Percentiles rank a stretch among this genome's conserved stretches.
Evolutionary conservation across 1,284 basidiomycete species (phyloP).

Genomic region (Cutaneotrichosporon sp.): DNA sequence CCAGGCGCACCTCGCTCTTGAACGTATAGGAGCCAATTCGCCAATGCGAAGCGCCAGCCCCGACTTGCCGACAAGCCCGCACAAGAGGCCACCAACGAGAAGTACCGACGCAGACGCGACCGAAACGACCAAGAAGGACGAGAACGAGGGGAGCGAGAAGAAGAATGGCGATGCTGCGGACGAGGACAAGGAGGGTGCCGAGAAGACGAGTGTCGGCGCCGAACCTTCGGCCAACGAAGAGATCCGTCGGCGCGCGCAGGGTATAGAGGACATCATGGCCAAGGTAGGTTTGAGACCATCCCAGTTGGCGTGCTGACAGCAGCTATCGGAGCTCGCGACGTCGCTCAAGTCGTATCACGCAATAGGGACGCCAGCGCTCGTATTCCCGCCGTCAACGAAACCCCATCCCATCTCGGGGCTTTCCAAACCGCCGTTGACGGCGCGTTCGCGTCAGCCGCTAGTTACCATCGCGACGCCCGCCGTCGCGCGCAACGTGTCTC

Average conservation of each 20-base stretch:
- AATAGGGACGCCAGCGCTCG: constrained; percentile 15
- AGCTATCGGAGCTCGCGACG: constrained; percentile 14
- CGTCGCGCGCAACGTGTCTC: not conserved
- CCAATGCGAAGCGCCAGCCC: not conserved
- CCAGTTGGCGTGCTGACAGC: constrained; percentile 1
- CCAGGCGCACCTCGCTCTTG: constrained; percentile 15
- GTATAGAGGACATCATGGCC: constrained; percentile 18
- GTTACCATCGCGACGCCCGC: constrained; percentile 3
- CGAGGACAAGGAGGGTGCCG: not conserved
- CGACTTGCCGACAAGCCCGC: not conserved
- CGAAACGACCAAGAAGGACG: not conserved
- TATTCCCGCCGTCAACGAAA: constrained; percentile 5
- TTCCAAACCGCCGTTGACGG: not conserved
- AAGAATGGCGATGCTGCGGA: not conserved
- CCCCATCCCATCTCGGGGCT: not conserved
- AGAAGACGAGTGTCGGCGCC: not conserved
- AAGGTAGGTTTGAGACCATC: constrained; percentile 4
- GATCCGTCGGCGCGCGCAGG: constrained; percentile 4
- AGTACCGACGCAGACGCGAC: too few relatives aligned
- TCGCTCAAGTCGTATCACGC: constrained; percentile 15
- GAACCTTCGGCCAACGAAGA: not conserved
- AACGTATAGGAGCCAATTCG: constrained; percentile 7
- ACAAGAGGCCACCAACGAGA: not conserved
- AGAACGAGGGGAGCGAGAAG: not conserved
- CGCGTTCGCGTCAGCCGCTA: not conserved